phyloP scores from a whole-genome alignment of 352 stramenopile genomes.

The Globisporangium yorkense region DNA sequence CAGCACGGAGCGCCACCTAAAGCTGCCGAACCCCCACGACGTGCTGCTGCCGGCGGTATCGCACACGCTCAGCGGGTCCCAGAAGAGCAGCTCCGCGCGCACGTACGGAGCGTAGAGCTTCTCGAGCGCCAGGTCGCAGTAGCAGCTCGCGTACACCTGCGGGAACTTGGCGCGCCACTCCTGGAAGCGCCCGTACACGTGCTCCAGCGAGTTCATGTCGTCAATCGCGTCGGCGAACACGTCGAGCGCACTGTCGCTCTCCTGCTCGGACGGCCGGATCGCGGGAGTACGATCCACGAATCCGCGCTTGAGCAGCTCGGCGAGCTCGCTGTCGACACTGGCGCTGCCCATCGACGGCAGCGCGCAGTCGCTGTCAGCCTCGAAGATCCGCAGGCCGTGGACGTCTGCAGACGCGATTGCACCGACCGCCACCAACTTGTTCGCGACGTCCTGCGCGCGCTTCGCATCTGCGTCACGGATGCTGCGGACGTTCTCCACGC shows the following conservation, averaged over 20 bases:
- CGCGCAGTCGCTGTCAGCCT: not conserved
- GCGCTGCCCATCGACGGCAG: slow-evolving; percentile 1
- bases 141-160: slow-evolving; percentile 57
- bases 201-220: slow-evolving; percentile 55
- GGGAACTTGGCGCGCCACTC: slow-evolving; percentile 72
- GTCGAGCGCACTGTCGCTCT: slow-evolving; percentile 6
- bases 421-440: not conserved
- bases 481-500: slow-evolving; percentile 7
- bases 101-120: slow-evolving; percentile 67
- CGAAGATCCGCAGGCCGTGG: slow-evolving; percentile 4
- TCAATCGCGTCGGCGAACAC: slow-evolving; percentile 66
- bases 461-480: slow-evolving; percentile 8
- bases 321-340: not conserved
- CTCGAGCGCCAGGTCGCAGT: slow-evolving; percentile 47
- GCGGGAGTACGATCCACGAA: slow-evolving; percentile 16
- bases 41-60: slow-evolving; percentile 3
- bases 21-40: slow-evolving; percentile 28
- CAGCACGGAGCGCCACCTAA: slow-evolving; percentile 51
- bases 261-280: not conserved
- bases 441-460: slow-evolving; percentile 1
- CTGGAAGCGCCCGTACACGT: slow-evolving; percentile 57
- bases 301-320: slow-evolving; percentile 15
- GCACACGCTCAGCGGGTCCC: slow-evolving; percentile 47
- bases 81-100: slow-evolving; percentile 51
- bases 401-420: slow-evolving; percentile 2